Percentiles rank a stretch among this genome's conserved stretches.
Evolutionary conservation across 2,329 filamentous ascomycete genomes (phyloP).

Genomic region (Arthroderma uncinatum): DNA sequence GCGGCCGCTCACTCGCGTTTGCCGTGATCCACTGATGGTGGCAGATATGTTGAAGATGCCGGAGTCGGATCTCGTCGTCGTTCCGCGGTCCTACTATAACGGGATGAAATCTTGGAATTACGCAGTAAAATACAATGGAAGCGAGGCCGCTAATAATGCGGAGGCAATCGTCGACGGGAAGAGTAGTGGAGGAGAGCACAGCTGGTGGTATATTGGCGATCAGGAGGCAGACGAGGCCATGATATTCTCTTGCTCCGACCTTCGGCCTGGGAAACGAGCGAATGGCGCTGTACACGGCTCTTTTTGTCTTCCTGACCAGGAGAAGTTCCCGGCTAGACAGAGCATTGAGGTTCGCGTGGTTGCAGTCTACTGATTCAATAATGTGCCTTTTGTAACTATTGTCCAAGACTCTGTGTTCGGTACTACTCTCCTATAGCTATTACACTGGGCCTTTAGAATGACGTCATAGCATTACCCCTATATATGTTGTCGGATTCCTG

Average conservation of each 20-base stretch:
- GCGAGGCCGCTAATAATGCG: neutral
- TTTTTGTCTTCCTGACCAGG: neutral
- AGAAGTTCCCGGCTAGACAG: neutral
- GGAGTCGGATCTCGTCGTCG: neutral
- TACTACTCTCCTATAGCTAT: too few relatives aligned
- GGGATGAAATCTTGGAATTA: neutral
- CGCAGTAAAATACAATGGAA: neutral
- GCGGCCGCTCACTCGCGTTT: neutral
- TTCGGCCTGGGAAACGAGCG: neutral
- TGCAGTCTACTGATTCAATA: neutral
- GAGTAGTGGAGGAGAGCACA: neutral
- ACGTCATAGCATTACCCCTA: too few relatives aligned
- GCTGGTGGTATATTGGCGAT: neutral
- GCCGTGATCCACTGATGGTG: neutral
- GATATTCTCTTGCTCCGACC: neutral
- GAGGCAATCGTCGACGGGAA: neutral
- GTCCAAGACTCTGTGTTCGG: too few relatives aligned
- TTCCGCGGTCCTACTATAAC: neutral
- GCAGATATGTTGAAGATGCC: neutral
- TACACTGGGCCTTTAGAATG: too few relatives aligned
- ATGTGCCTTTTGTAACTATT: too few relatives aligned
- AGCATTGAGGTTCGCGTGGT: neutral
- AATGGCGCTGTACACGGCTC: neutral
- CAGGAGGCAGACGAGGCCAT: neutral
- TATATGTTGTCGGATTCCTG: too few relatives aligned